Percentiles rank a stretch among this genome's conserved stretches.
These are phyloP conservation scores for Leishmania arabica DNA, from an alignment of 208 protist species.

Conservation along the genomic window DNA sequence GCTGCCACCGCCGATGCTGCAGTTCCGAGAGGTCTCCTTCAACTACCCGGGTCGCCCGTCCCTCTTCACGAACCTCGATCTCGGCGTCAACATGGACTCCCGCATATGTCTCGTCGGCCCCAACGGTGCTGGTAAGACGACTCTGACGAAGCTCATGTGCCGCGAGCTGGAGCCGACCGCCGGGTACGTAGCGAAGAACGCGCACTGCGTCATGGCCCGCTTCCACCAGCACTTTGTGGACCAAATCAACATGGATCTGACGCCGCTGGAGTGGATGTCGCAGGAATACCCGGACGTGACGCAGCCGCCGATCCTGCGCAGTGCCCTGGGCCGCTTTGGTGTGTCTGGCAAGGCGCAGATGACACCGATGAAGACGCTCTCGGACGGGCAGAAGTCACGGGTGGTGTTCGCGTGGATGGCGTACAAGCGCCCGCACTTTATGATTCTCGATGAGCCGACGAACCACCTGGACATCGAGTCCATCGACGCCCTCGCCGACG, in stretches of 20 bases:
- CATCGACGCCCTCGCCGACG: slow-evolving; percentile 95
- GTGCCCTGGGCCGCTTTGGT: slow-evolving; percentile 95
- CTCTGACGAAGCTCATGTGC: slow-evolving; percentile 96
- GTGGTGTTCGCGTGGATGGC: slow-evolving; percentile 96
- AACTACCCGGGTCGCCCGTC: slow-evolving; percentile 86
- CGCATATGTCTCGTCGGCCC: slow-evolving; percentile 96
- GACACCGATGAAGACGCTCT: slow-evolving; percentile 93
- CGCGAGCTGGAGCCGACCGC: slow-evolving; percentile 90
- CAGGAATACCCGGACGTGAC: slow-evolving; percentile 91
- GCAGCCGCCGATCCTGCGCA: slow-evolving; percentile 89
- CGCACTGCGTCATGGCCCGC: slow-evolving; percentile 92
- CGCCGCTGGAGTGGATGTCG: slow-evolving; percentile 95
- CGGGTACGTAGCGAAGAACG: slow-evolving; percentile 92
- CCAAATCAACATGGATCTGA: slow-evolving; percentile 93
- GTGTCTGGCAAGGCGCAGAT: slow-evolving; percentile 91
- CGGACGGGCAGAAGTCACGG: slow-evolving; percentile 97
- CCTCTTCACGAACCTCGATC: slow-evolving; percentile 92
- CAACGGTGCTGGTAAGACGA: slow-evolving; percentile 98
- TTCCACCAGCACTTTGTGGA: slow-evolving; percentile 98
- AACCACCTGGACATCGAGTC: slow-evolving; percentile 98
- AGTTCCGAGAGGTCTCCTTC: slow-evolving; percentile 94
- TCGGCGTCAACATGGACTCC: slow-evolving; percentile 95
- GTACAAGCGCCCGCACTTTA: slow-evolving; percentile 94
- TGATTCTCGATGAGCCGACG: slow-evolving; percentile 98
- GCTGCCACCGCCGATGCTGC: slow-evolving; percentile 93